A percentile compares a stretch with the other conserved stretches of the same genome.
Conservation (phyloP, 306 rosid species). For the Cicer cuneatum region DNA sequence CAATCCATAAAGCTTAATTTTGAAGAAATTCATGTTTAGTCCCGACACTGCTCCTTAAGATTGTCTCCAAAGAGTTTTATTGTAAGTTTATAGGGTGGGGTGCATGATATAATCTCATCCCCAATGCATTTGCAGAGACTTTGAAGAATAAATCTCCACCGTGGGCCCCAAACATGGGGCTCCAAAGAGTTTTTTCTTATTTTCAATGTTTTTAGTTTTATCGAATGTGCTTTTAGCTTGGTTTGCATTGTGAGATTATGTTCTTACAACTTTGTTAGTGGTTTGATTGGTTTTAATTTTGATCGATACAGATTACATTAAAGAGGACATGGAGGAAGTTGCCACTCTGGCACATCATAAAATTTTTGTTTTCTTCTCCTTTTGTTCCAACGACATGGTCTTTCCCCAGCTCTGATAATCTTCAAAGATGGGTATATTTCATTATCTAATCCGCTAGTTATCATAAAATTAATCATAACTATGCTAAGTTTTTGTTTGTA, state of each 20-base stretch:
- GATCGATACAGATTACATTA: slow-evolving; percentile 70
- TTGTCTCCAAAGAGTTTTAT: too few relatives aligned
- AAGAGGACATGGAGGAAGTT: slow-evolving; percentile 88
- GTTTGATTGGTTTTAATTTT: slow-evolving; percentile 37
- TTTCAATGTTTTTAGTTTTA: slow-evolving; percentile 16
- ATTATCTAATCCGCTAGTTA: slow-evolving; percentile 18
- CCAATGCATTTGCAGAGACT: too few relatives aligned
- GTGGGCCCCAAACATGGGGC: too few relatives aligned
- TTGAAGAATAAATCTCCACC: too few relatives aligned
- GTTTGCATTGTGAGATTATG: slow-evolving; percentile 1
- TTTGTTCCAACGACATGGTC: slow-evolving; percentile 63
- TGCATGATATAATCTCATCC: too few relatives aligned
- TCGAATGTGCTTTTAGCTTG: slow-evolving; percentile 20
- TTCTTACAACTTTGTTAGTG: slow-evolving; percentile 12
- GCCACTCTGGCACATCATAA: slow-evolving; percentile 89
- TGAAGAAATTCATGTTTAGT: too few relatives aligned
- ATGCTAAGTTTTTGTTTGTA: slow-evolving; percentile 22
- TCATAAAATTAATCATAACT: slow-evolving; percentile 14
- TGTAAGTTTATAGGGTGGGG: too few relatives aligned
- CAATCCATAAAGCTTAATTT: too few relatives aligned
- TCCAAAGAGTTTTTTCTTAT: too few relatives aligned
- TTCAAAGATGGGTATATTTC: slow-evolving; percentile 66
- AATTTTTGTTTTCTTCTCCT: slow-evolving; percentile 62
- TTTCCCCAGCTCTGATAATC: slow-evolving; percentile 70
- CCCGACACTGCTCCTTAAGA: too few relatives aligned